phyloP scores from a whole-genome alignment of 768 basidiomycete species.

The Collybiopsis confluens region DNA sequence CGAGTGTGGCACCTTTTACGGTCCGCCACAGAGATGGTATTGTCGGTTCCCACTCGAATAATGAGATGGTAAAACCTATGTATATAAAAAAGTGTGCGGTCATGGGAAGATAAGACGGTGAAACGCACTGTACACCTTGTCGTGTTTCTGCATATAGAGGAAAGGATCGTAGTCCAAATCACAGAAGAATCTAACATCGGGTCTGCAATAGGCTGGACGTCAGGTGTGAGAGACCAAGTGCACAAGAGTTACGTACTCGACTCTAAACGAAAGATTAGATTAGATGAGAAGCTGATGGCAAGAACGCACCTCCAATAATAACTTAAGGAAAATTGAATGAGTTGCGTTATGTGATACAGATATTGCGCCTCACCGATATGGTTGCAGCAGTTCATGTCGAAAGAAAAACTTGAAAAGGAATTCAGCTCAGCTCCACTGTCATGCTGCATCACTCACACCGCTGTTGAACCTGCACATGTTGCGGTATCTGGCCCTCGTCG shows the following conservation, averaged over 20 bases:
- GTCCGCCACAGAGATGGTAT: slow-evolving; percentile 77
- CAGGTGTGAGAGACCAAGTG: neutral
- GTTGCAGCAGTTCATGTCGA: slow-evolving; percentile 68
- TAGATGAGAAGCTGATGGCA: neutral
- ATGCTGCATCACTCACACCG: slow-evolving; percentile 48
- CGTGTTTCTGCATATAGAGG: slow-evolving; percentile 55
- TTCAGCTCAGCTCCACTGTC: slow-evolving; percentile 10
- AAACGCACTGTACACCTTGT: slow-evolving; percentile 41
- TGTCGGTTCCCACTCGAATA: slow-evolving; percentile 76
- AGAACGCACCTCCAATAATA: slow-evolving; percentile 72
- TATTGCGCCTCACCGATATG: slow-evolving; percentile 40
- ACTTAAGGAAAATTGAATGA: neutral
- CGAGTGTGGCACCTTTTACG: slow-evolving; percentile 50
- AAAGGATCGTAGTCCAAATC: slow-evolving; percentile 67
- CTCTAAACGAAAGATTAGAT: slow-evolving; percentile 36
- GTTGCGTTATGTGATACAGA: neutral
- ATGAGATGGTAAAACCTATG: slow-evolving; percentile 72
- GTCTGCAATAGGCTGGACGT: slow-evolving; percentile 34
- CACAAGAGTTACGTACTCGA: slow-evolving; percentile 55
- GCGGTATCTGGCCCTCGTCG: slow-evolving; percentile 51
- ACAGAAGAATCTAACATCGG: slow-evolving; percentile 60
- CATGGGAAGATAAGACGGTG: neutral
- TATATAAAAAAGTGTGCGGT: neutral
- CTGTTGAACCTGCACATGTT: slow-evolving; percentile 98
- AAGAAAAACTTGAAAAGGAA: slow-evolving; percentile 64